phyloP scores from a whole-genome alignment of 495 filamentous ascomycete genomes.

The Penicillium salamii region DNA sequence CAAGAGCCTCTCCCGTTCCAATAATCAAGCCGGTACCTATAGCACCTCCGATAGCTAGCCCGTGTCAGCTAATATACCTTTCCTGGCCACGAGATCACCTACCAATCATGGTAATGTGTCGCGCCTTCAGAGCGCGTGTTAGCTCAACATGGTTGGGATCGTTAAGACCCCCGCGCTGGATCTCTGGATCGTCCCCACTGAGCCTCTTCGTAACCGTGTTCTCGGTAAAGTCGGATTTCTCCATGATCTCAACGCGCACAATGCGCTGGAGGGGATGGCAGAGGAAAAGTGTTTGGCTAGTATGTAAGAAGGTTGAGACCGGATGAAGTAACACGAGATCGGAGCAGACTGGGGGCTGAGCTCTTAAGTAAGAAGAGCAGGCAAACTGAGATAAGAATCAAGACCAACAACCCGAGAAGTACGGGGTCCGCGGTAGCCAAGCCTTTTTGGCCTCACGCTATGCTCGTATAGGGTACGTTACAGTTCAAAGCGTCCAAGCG shows the following conservation, averaged over 20 bases:
- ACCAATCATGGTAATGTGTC: constrained; percentile 83
- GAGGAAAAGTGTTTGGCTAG: background rate
- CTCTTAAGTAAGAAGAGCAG: no score
- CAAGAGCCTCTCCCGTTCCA: constrained; percentile 63
- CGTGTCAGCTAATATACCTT: background rate
- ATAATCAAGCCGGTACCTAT: constrained; percentile 73
- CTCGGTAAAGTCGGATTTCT: constrained; percentile 12
- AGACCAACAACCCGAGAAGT: no score
- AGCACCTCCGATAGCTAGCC: constrained; percentile 74
- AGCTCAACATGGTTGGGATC: constrained; percentile 39
- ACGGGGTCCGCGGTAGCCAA: no score
- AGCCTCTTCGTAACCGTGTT: constrained; percentile 4
- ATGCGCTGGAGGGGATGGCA: background rate
- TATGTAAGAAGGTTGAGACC: no score
- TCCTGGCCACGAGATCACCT: background rate
- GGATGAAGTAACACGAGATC: no score
- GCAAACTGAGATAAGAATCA: background rate
- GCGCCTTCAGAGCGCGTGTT: constrained; percentile 69
- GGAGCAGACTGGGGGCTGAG: no score
- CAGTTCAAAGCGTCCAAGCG: no score
- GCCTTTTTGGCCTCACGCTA: no score
- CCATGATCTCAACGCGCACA: constrained; percentile 5
- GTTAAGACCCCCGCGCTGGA: constrained; percentile 25
- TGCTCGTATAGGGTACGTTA: no score
- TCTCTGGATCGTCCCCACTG: constrained; percentile 24